Base-by-base conservation (phyloP, 495 filamentous ascomycete genomes). In the Xylona heveae region DNA sequence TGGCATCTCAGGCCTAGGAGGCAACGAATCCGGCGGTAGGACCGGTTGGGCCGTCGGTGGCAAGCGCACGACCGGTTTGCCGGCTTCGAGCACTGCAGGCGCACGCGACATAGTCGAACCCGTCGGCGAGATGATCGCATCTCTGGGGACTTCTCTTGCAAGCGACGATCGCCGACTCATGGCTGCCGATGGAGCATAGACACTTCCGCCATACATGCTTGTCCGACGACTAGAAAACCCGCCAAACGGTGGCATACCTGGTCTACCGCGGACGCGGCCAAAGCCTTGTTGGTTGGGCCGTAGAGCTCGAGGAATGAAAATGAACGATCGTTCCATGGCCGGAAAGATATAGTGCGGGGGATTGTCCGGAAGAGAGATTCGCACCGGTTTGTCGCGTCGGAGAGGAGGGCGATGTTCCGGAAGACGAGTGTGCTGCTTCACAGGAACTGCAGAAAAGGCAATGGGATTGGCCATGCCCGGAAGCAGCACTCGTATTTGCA, bases 231-330 rank as follows among this genome's bases (percentile, higher is more conserved):
- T 74, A 0, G 71, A 74, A 34, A 45, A 76, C 48, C 53, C 76
- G 61, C 42, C 64, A 55, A 43, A 50, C 43, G 73, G 47, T 14
- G 57, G 58, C 38, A 78, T 75, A 31, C 74, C 67, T 19, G 75
- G 73, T 42, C 77, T 68, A 21, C 63, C 64, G 18, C 72, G 58
- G 17, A 68, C 63, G 29, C 80, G 73, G 22, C 74, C 62, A 37
- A 73, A 71, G 12, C 73, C 69, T 54, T 88, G 78, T 45, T 88
- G 80, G 49, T 90, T 93, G 24, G 90, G 90, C 42, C 88, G 67
- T 51, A 90, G 64, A 10, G 88, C 85, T 43, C 88, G 66, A 12
- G 88, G 88, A 35, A 99, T 99, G 53, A 99, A 99, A 41, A 95
- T 90, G 47, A 99, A 99, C 0, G 88, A 94, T 34, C 88, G 65